phyloP scores from a whole-genome alignment of 805 yeast genomes.

The Wickerhamomyces hampshirensis region DNA sequence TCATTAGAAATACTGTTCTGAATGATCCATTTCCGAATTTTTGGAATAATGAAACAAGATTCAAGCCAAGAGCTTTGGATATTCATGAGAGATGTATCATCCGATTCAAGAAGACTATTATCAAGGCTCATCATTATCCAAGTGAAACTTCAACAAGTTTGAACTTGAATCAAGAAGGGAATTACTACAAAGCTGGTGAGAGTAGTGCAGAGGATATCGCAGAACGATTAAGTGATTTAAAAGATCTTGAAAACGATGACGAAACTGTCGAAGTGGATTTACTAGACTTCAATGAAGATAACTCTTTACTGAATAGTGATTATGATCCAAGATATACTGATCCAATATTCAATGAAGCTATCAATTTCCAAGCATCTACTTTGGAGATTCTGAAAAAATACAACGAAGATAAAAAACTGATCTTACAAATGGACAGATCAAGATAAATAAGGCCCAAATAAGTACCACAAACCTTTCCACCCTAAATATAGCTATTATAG shows the following conservation, averaged over 20 bases:
- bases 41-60: constrained; percentile 10
- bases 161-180: constrained; percentile 1
- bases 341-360: constrained; percentile 13
- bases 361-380: constrained; percentile 14
- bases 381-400: constrained; percentile 14
- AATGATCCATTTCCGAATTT: constrained; percentile 19
- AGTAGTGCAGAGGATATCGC: not conserved
- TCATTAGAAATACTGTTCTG: constrained; percentile 14
- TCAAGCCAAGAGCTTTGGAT: constrained; percentile 16
- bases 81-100: constrained; percentile 20
- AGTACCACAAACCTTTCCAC: too few relatives aligned
- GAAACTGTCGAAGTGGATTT: constrained; percentile 4
- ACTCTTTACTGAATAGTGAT: constrained; percentile 15
- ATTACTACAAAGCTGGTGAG: constrained; percentile 5
- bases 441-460: too few relatives aligned
- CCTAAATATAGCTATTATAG: too few relatives aligned
- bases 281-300: constrained; percentile 9
- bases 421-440: constrained; percentile 7
- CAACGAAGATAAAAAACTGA: constrained; percentile 18
- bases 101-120: constrained; percentile 10
- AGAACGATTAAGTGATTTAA: too few relatives aligned
- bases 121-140: constrained; percentile 19
- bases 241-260: not conserved
- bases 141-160: constrained; percentile 7
- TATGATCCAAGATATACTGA: constrained; percentile 23